Base-by-base conservation (phyloP, 805 yeast species). In the Saccharomycopsis malanga region DNA sequence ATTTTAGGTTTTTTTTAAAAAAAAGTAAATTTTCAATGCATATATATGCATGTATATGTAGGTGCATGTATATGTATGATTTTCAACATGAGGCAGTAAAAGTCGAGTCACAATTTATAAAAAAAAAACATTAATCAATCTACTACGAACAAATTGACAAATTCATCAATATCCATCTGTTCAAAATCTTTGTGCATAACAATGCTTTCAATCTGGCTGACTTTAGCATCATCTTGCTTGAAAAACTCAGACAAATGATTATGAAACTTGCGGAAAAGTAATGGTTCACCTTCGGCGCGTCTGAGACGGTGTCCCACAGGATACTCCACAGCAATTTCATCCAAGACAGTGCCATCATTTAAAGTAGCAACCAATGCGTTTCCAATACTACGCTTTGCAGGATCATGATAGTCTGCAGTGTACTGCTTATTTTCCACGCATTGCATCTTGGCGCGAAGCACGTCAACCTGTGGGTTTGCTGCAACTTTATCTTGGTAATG, bases 281-380 rank as follows among this genome's bases (percentile, higher is more conserved):
- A 70, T 25, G 82, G 81, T 44, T 71, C 73, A 27, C 82, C 83
- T 57, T 77, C 82, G 45, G 72, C 74, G 52, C 83, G 69, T 61
- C 83, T 73, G 54, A 65, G 64, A 55, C 73, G 69, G 63, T 77
- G 83, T 12, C 83, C 83, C 50, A 77, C 65, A 58, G 83, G 79
- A 59, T 67, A 75, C 58, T 76, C 73, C 25, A 77, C 76, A 43
- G 63, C 69, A 36, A 73, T 73, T 52, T 76, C 80, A 46, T 73
- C 76, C 15, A 76, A 59, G 2, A 64, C 61, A 3, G 78, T 67
- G 36, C 82, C 82, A 56, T 77, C 81, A 32, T 73, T 69, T 47
- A 77, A 61, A 41, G 74, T 74, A 52, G 74, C 63, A 50, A 64
- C 62, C 39, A 77, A 54, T 3, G 81, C 76, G 56, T 77, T 77